Base-by-base conservation (phyloP, 2,329 filamentous ascomycete genomes). In the Cytospora leucostoma region DNA sequence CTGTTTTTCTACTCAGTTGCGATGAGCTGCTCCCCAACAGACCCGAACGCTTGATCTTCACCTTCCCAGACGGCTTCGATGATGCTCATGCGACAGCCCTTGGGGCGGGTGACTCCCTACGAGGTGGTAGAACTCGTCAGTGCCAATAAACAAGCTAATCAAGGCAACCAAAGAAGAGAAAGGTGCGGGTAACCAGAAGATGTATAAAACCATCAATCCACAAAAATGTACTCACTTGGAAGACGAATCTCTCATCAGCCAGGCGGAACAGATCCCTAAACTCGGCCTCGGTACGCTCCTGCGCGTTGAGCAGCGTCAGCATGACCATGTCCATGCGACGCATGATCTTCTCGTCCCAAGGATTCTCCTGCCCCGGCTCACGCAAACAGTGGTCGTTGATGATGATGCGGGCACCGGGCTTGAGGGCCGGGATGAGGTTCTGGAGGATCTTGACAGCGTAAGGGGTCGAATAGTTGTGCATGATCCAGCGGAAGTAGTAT, bases 381-480 rank as follows among this genome's bases (percentile, higher is more conserved):
- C 68, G 70, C 7, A 78, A 68, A 67, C 75, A 77, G 69, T 77
- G 72, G 68, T 78, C 76, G 63, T 77, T 78, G 49, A 77, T 78
- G 34, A 74, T 56, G 65, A 88, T 70, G 55, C 79, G 74, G 12
- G 83, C 78, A 19, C 85, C 80, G 1, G 82, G 79, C 71, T 86
- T 83, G 58, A 87, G 72, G 38, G 84, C 79, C 1, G 84, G 83
- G 2, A 84, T 73, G 10, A 87, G 75, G 21, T 78, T 79, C 65
- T 77, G 76, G 44, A 83, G 73, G 47, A 86, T 81, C 52, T 76
- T 75, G 52, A 80, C 69, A 4, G 79, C 78, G 61, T 84, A 82
- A 3, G 78, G 78, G 15, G 84, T 84, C 0, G 84, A 81, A 75
- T 85, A 85, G 73, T 88, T 86, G 70, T 88, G 84, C 8, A 88